phyloP scores from a whole-genome alignment of 352 stramenopile species.

The Phytopythium helicoides region DNA sequence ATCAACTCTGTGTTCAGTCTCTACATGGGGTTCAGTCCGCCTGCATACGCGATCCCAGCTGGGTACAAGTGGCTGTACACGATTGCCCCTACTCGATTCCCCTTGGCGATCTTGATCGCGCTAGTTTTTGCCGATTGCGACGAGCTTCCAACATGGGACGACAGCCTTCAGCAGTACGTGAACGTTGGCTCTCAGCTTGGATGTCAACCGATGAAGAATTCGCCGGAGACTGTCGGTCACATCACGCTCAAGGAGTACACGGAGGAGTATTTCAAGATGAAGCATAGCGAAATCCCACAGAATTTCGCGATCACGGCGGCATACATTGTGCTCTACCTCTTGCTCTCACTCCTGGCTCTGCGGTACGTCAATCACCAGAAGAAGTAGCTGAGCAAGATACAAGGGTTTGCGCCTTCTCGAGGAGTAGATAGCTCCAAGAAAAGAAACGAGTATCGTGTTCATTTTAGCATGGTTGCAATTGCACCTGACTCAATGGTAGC shows the following conservation, averaged over 20 bases:
- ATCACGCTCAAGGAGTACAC: slow-evolving; percentile 20
- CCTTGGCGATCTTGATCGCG: no score
- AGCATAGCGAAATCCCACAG: slow-evolving; percentile 6
- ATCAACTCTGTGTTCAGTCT: slow-evolving; percentile 31
- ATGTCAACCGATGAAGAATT: slow-evolving; percentile 10
- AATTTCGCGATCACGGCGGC: not conserved
- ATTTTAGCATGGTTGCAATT: no score
- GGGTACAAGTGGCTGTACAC: no score
- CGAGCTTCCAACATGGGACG: slow-evolving; percentile 13
- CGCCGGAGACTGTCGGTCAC: slow-evolving; percentile 6
- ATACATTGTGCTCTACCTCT: slow-evolving; percentile 12
- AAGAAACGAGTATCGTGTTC: no score
- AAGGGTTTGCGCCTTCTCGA: no score
- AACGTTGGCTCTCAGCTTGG: slow-evolving; percentile 19
- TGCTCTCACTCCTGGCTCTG: slow-evolving; percentile 21
- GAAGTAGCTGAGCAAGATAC: no score
- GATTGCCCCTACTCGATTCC: no score
- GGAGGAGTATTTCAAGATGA: slow-evolving; percentile 10
- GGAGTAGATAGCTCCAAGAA: no score
- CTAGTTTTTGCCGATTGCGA: slow-evolving; percentile 5
- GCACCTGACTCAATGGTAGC: no score
- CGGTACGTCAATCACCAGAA: slow-evolving; percentile 27
- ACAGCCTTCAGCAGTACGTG: slow-evolving; percentile 10
- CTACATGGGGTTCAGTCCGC: slow-evolving; percentile 30
- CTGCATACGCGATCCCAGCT: slow-evolving; percentile 20